A percentile compares a stretch with the other conserved stretches of the same genome.
Evolutionary conservation across 2,329 filamentous ascomycete genomes (phyloP).

Genomic region (Apiospora marii): DNA sequence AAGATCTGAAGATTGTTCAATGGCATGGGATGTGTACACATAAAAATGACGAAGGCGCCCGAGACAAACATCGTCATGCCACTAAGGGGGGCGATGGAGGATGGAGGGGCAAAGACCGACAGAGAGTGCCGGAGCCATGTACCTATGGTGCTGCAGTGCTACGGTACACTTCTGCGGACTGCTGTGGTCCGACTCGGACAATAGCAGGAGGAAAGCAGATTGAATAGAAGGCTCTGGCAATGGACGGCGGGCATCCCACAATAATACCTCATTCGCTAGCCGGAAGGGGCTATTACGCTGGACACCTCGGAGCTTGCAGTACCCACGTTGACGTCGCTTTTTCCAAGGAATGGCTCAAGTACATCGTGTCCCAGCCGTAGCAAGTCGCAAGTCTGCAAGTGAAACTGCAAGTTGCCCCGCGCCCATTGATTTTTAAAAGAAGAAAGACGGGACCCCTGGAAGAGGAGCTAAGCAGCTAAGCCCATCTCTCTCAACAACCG

Average conservation of each 20-base stretch:
- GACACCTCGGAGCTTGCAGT: neutral
- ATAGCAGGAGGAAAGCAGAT: neutral
- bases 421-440: constrained; percentile 21
- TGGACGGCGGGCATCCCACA: neutral
- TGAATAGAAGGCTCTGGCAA: neutral
- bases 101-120: constrained; percentile 5
- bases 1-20: neutral
- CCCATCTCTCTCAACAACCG: constrained; percentile 1
- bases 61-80: neutral
- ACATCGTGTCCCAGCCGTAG: neutral
- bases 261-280: constrained; percentile 21
- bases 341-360: constrained; percentile 1
- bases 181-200: constrained; percentile 17
- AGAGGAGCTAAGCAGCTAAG: neutral
- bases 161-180: neutral
- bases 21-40: neutral
- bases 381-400: neutral
- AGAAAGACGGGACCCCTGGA: neutral
- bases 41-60: constrained; percentile 1
- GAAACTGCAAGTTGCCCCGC: constrained; percentile 19
- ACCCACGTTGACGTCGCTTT: constrained; percentile 16
- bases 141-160: neutral
- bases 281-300: constrained; percentile 10
- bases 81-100: neutral
- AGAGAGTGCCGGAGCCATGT: neutral